Evolutionary conservation across 2,329 filamentous ascomycete genomes (phyloP).

Genomic region (Exophiala spinifera): DNA sequence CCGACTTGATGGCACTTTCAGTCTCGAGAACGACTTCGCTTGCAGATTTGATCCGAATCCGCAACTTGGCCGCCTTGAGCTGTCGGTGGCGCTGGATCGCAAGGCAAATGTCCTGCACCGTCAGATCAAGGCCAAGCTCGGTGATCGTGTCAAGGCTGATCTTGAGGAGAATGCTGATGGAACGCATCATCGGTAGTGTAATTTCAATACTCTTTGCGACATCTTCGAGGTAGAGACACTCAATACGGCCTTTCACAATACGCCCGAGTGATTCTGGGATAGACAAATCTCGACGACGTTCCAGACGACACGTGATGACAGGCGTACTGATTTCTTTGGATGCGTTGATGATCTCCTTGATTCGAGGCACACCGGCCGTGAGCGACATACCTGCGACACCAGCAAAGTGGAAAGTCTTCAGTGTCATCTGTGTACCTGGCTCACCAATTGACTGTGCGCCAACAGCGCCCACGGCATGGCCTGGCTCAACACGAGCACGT

Average conservation of each 20-base stretch:
- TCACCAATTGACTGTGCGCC: slow-evolving; percentile 98
- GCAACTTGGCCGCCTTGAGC: slow-evolving; percentile 64
- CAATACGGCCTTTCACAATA: slow-evolving; percentile 87
- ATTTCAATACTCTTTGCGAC: slow-evolving; percentile 79
- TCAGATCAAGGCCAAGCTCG: slow-evolving; percentile 77
- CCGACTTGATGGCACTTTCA: slow-evolving; percentile 47
- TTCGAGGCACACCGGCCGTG: slow-evolving; percentile 97
- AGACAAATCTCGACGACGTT: slow-evolving; percentile 26
- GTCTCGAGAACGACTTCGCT: slow-evolving; percentile 72
- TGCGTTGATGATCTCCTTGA: slow-evolving; percentile 99
- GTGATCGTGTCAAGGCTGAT: slow-evolving; percentile 77
- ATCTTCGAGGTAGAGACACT: slow-evolving; percentile 89
- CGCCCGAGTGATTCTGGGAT: slow-evolving; percentile 53
- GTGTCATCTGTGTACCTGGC: slow-evolving; percentile 96
- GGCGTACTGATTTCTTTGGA: slow-evolving; percentile 92
- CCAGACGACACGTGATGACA: slow-evolving; percentile 79
- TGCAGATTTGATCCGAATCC: slow-evolving; percentile 47
- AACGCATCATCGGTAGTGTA: slow-evolving; percentile 59
- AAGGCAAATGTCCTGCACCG: slow-evolving; percentile 66
- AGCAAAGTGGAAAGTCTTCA: slow-evolving; percentile 99
- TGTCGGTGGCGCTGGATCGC: slow-evolving; percentile 80
- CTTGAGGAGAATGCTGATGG: slow-evolving; percentile 71
- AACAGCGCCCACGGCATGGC: slow-evolving; percentile 92
- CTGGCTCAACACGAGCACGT: slow-evolving; percentile 86
- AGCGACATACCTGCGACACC: slow-evolving; percentile 99